Percentiles rank a stretch among this genome's conserved stretches.
These are phyloP conservation scores for button mushroom (Agaricus bisporus) DNA, from an alignment of 768 basidiomycete genomes.

Conservation along the genomic window DNA sequence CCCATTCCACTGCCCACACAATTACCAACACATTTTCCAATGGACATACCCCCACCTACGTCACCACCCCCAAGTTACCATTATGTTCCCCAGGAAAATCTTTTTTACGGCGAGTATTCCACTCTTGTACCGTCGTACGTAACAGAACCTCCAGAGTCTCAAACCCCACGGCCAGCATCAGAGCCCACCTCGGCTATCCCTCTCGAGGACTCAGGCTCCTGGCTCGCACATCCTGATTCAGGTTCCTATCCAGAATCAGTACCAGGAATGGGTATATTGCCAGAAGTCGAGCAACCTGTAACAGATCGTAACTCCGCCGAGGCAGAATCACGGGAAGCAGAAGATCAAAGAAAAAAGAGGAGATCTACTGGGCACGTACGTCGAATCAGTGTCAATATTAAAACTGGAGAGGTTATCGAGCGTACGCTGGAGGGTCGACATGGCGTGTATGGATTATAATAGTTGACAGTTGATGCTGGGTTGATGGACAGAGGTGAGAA, in stretches of 20 bases:
- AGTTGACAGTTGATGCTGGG: conserved; percentile 5
- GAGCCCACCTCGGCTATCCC: not conserved
- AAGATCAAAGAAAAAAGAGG: conserved; percentile 2
- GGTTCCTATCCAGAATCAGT: not conserved
- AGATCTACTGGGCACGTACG: conserved; percentile 7
- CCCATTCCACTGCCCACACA: not conserved
- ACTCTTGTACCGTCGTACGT: conserved; percentile 2
- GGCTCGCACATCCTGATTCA: not conserved
- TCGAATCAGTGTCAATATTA: conserved; percentile 9
- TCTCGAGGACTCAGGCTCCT: not conserved
- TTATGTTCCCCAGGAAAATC: conserved; percentile 1
- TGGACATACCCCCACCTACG: not conserved
- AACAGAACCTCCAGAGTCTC: not conserved
- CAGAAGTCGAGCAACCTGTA: not conserved
- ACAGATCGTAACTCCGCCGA: not conserved
- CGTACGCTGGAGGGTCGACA: conserved; percentile 8
- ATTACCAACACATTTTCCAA: not conserved
- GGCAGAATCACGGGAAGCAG: not conserved
- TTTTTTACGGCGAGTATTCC: not conserved
- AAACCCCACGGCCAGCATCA: not conserved
- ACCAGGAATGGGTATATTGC: not conserved
- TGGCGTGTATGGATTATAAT: conserved; percentile 7
- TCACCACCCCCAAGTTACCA: conserved; percentile 4
- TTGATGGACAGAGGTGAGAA: not conserved
- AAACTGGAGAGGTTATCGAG: conserved; percentile 9